Evolutionary conservation across 2,329 filamentous ascomycete genomes (phyloP).

Genomic region (Akanthomyces muscarius): DNA sequence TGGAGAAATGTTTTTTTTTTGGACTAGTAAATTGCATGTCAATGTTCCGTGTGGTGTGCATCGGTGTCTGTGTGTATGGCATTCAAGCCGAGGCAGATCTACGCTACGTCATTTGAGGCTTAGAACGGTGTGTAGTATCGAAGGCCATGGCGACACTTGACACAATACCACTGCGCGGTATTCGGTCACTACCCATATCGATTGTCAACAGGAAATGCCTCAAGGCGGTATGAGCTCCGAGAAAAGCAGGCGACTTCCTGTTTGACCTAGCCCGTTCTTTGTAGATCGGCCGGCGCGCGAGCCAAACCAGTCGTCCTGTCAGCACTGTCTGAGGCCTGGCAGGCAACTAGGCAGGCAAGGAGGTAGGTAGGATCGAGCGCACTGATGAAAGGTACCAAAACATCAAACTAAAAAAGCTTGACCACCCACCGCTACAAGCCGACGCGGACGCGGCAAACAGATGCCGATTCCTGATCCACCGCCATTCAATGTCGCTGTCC

Average conservation of each 20-base stretch:
- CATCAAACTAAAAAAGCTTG: not conserved
- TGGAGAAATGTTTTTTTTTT: not conserved
- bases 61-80: not conserved
- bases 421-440: not conserved
- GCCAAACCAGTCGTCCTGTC: not conserved
- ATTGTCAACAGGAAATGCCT: constrained; percentile 4
- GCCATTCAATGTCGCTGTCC: not conserved
- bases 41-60: not conserved
- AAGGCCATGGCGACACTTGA: constrained; percentile 3
- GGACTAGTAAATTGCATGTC: not conserved
- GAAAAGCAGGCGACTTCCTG: not conserved
- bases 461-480: constrained; percentile 10
- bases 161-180: not conserved
- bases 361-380: not conserved
- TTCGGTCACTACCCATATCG: not conserved
- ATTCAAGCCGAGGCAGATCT: not conserved
- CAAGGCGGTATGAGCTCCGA: not conserved
- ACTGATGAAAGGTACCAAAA: constrained; percentile 2
- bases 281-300: not conserved
- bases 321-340: not conserved
- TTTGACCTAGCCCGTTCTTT: not conserved
- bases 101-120: constrained; percentile 4
- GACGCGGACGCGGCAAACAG: not conserved
- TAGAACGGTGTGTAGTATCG: not conserved
- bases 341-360: not conserved